Evolutionary conservation across 768 basidiomycete species (phyloP).

Genomic region (Podaxis sp.): DNA sequence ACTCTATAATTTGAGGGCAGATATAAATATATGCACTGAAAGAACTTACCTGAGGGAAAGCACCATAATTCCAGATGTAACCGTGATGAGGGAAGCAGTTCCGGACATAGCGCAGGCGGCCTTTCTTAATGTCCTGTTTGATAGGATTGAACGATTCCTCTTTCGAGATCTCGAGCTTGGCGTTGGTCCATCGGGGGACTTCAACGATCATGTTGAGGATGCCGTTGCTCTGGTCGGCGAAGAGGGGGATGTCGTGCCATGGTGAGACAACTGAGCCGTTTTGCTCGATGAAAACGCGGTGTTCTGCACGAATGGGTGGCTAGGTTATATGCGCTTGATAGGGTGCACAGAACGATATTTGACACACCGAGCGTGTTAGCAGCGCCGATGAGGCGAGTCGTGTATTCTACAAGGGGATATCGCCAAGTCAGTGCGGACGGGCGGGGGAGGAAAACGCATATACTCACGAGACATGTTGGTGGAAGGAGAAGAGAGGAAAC

Average conservation of each 20-base stretch:
- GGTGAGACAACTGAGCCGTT: conserved; percentile 80
- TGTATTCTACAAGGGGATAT: conserved; percentile 48
- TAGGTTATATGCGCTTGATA: conserved; percentile 22
- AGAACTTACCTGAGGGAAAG: conserved; percentile 88
- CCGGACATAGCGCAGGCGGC: conserved; percentile 93
- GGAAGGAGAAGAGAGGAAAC: conserved; percentile 38
- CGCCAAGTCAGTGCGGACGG: conserved; percentile 4
- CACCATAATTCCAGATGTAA: conserved; percentile 99
- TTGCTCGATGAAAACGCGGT: conserved; percentile 93
- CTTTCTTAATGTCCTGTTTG: conserved; percentile 99
- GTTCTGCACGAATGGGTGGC: conserved; percentile 57
- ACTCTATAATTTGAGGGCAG: background rate
- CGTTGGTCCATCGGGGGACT: conserved; percentile 99
- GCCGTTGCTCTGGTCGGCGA: conserved; percentile 91
- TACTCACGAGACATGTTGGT: conserved; percentile 57
- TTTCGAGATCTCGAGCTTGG: conserved; percentile 99
- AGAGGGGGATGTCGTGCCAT: conserved; percentile 97
- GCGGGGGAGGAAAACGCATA: conserved; percentile 17
- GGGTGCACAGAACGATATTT: conserved; percentile 13
- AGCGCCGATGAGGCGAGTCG: conserved; percentile 78
- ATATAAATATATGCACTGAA: background rate
- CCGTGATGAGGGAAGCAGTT: conserved; percentile 99
- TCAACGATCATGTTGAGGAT: conserved; percentile 99
- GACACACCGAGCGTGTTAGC: conserved; percentile 88
- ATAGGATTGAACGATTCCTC: conserved; percentile 99